phyloP scores from a whole-genome alignment of 148 eudicot species.

The Vaccinium darrowii region DNA sequence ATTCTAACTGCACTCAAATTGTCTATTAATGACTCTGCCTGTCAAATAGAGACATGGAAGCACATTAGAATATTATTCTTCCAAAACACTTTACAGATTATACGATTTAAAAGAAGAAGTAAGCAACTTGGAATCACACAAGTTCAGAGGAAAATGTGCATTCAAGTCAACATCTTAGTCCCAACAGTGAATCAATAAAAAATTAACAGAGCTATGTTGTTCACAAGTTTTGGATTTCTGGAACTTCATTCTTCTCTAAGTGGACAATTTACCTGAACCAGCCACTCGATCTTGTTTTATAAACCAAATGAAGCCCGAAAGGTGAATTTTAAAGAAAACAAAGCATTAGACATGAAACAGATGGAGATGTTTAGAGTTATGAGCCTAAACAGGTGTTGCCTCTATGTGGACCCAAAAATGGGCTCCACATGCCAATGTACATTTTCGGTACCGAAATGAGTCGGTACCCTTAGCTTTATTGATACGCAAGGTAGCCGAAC shows the following conservation, averaged over 20 bases:
- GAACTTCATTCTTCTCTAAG: background rate
- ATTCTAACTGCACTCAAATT: background rate
- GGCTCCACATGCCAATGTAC: too few species aligned
- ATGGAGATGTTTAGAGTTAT: background rate
- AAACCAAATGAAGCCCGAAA: background rate
- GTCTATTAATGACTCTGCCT: constrained; percentile 7
- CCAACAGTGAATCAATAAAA: background rate
- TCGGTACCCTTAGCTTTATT: background rate
- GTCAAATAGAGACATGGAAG: background rate
- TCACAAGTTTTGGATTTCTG: background rate
- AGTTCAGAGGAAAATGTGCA: background rate
- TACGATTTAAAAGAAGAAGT: background rate
- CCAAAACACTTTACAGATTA: background rate
- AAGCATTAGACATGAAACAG: background rate
- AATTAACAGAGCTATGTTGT: background rate
- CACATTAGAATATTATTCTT: constrained; percentile 1
- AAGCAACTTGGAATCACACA: background rate
- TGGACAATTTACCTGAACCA: background rate
- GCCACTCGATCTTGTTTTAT: background rate
- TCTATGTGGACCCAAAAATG: too few species aligned
- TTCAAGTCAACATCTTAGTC: background rate
- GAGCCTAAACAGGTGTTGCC: background rate
- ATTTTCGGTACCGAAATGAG: too few species aligned
- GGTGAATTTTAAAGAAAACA: background rate
- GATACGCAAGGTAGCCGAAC: background rate